A percentile compares a stretch with the other conserved stretches of the same genome.
Evolutionary conservation across 2,329 filamentous ascomycete genomes (phyloP).

Genomic region (Fusarium solani-melongenae): DNA sequence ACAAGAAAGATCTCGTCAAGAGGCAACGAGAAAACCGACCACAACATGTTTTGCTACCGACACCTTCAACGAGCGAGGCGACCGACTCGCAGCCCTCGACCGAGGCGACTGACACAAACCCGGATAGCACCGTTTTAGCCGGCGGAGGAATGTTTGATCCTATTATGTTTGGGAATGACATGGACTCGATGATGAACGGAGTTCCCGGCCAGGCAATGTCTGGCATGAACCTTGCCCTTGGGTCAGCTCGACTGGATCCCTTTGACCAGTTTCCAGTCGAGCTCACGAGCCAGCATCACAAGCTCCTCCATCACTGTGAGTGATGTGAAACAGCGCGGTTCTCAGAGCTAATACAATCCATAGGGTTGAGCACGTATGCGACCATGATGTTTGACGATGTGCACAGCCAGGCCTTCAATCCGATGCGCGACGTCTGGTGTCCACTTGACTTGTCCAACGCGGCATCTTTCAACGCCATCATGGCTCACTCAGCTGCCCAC

Average conservation of each 20-base stretch:
- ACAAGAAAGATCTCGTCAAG: conserved; percentile 9
- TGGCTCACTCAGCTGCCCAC: conserved; percentile 55
- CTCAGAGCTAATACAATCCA: not conserved
- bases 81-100: not conserved
- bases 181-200: not conserved
- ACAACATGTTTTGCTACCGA: not conserved
- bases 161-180: not conserved
- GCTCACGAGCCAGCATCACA: conserved; percentile 1
- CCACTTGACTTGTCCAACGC: conserved; percentile 54
- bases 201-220: conserved; percentile 5
- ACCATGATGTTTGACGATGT: conserved; percentile 48
- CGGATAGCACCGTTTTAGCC: not conserved
- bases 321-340: not conserved
- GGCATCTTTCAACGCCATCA: conserved; percentile 53
- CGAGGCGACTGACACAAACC: not conserved
- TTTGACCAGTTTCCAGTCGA: conserved; percentile 6
- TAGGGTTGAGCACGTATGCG: conserved; percentile 34
- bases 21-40: conserved; percentile 16
- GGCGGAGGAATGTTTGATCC: not conserved
- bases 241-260: conserved; percentile 1
- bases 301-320: conserved; percentile 12
- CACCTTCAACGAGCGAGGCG: not conserved
- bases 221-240: conserved; percentile 3
- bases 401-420: conserved; percentile 46
- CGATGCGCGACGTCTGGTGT: conserved; percentile 54